phyloP scores from a whole-genome alignment of 2,329 filamentous ascomycete genomes.

The Phaeosphaeriaceae sp. region DNA sequence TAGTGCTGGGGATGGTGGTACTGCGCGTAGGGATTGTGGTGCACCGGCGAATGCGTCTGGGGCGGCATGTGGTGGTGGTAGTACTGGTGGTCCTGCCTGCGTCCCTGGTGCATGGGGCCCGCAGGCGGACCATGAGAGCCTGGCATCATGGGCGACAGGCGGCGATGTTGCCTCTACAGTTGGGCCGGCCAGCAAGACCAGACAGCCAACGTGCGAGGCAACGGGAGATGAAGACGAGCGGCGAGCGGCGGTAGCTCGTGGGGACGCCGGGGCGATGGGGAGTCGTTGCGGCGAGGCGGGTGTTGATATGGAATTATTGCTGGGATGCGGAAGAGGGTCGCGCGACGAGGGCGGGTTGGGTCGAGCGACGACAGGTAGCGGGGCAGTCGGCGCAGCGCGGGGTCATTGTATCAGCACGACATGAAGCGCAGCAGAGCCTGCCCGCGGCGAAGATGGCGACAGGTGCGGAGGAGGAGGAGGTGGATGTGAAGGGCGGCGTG shows the following conservation, averaged over 20 bases:
- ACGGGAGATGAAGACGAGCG: conserved; percentile 23
- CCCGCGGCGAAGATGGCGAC: conserved; percentile 22
- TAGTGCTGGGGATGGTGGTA: conserved; percentile 50
- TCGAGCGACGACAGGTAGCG: conserved; percentile 15
- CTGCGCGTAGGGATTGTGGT: conserved; percentile 36
- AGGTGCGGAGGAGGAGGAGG: conserved; percentile 8
- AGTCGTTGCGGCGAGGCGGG: conserved; percentile 20
- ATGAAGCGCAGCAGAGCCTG: conserved; percentile 42
- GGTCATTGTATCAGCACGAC: conserved; percentile 46
- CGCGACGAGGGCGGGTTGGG: conserved; percentile 31
- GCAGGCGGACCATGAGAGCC: conserved; percentile 61
- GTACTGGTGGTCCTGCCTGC: conserved; percentile 51
- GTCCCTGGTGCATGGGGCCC: conserved; percentile 48
- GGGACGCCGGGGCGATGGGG: conserved; percentile 5
- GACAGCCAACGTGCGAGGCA: conserved; percentile 50
- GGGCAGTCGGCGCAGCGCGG: conserved; percentile 28
- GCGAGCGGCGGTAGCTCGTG: conserved; percentile 1
- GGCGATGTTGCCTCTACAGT: conserved; percentile 48
- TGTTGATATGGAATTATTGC: conserved; percentile 30
- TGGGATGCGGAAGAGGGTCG: conserved; percentile 33
- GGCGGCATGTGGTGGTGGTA: conserved; percentile 36
- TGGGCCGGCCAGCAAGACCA: conserved; percentile 44
- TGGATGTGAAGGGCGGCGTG: conserved; percentile 2
- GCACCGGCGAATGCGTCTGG: conserved; percentile 26
- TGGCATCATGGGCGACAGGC: conserved; percentile 71